Evolutionary conservation across 1,139 yeast genomes (phyloP), one percentile per base, ranked within the genome.

Genomic region (Arxiozyma telluris): DNA sequence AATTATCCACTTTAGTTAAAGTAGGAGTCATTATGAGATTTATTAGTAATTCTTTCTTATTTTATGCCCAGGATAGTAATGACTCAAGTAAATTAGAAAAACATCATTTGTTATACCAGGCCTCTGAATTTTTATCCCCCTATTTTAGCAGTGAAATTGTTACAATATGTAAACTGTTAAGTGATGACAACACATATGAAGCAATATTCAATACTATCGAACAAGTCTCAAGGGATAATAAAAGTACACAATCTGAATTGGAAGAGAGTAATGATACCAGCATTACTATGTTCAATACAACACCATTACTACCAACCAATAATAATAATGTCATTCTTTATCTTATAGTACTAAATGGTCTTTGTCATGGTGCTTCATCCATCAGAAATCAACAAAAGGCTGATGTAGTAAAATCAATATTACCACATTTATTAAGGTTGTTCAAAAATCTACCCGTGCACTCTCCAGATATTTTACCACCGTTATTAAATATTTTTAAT

Each of bases 1-100:
- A 71, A 54, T 51, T 76, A 1, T 59, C 65, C 3, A 65, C 68
- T 1, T 61, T 76, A 47, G 58, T 80, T n/a, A 73, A 71, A 53
- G 65, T 73, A 3, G 76, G 76, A 51, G 59, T 64, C 2, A 64
- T 81, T 50, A 64, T 77, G 34, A 61, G 67, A 3, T 59, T 75
- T 15, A 51, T 78, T n/a, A 61, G 61, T 22, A 70, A 71, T 23
- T 69, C 78, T 0, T 65, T 68, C 49, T 57, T 63, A 12, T 65
- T 61, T 49, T 69, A 70, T 53, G 34, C 61, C 12, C 55, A 55
- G 21, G 55, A 55, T 22, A 53, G 50, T 11, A 46, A 52, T 1
- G 55, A 55, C 25, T 34, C 50, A 12, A 47, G 51, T 18, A 41
- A 62, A 0, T 54, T 51, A 39, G 49, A 47, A 44, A 52, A 45